These are phyloP conservation scores for Trichoderma atrobrunneum DNA, from an alignment of 2,329 filamentous ascomycete genomes.

Conservation along the genomic window DNA sequence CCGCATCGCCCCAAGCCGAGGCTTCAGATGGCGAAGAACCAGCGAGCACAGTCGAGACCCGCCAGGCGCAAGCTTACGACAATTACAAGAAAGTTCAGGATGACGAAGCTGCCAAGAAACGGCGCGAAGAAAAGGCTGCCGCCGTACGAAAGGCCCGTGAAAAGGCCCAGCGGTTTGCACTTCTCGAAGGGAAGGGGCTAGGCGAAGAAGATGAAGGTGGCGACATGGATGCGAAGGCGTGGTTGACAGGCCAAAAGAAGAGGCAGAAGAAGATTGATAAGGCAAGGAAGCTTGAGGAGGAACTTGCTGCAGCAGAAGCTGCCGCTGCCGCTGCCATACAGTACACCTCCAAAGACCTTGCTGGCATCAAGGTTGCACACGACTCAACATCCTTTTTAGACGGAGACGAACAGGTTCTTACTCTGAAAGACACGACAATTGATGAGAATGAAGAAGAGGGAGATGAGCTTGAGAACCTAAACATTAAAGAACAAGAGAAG, in stretches of 20 bases:
- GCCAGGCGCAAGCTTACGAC: conserved; percentile 68
- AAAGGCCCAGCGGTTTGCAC: conserved; percentile 69
- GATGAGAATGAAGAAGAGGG: conserved; percentile 80
- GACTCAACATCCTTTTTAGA: conserved; percentile 79
- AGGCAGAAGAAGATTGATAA: conserved; percentile 87
- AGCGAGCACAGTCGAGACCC: conserved; percentile 79
- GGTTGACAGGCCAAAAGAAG: conserved; percentile 89
- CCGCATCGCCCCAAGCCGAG: conserved; percentile 43
- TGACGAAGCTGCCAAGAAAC: conserved; percentile 72
- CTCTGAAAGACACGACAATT: conserved; percentile 89
- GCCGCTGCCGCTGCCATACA: conserved; percentile 60
- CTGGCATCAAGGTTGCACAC: conserved; percentile 89
- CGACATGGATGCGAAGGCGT: conserved; percentile 75
- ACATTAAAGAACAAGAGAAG: conserved; percentile 68
- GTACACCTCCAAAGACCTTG: conserved; percentile 82
- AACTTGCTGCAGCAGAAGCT: conserved; percentile 73
- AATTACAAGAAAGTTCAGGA: conserved; percentile 67
- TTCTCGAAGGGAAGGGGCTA: conserved; percentile 78
- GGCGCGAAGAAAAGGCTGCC: conserved; percentile 75
- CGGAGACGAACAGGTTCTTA: conserved; percentile 82
- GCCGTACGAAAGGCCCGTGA: conserved; percentile 87
- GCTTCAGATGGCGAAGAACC: conserved; percentile 61
- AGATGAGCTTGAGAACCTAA: conserved; percentile 81
- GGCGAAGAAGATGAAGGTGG: conserved; percentile 69
- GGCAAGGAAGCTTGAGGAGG: conserved; percentile 67